Evolutionary conservation across 768 basidiomycete species (phyloP), one percentile per base, ranked within the genome.

Genomic region (Leccinum aurantiacum): DNA sequence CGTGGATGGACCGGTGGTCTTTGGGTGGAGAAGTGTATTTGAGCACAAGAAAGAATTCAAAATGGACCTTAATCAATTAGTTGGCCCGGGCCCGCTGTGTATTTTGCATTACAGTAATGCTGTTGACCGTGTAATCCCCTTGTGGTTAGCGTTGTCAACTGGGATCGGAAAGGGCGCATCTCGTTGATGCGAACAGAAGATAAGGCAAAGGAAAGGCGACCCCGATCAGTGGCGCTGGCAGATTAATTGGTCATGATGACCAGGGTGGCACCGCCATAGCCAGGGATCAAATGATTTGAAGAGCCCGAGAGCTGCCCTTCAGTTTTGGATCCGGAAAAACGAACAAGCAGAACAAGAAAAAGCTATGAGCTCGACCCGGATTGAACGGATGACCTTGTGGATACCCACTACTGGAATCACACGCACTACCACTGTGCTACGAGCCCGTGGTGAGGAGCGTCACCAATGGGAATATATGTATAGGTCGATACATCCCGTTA

Each of bases 11-110:
- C 44, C 73, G 68, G n/a, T 59, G 76, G 53, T 81, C 81, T 15
- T 46, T 10, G n/a, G 83, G 78, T n/a, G 80, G 84, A 11, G 85
- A 90, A 67, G 80, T 94, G 2, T 92, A 84, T 71, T 72, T 96
- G 60, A 78, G 80, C 60, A 89, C 91, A 4, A 79, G 83, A 60
- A 79, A 84, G 53, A 82, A 86, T 62, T 84, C 91, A 8, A 77
- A 81, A 63, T 90, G 88, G 88, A 84, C 76, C 55, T 77, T 71
- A 50, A 17, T 72, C 53, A 55, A 56, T 49, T 65, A 48, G 44
- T 19, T 44, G n/a, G 57, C 17, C 22, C 54, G 11, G n/a, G 59
- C 17, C 22, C 54, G 11, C 29, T 25, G 9, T 59, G 41, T 56
- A 53, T 33, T 29, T 33, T 53, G 52, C 38, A 35, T 7, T 22